A percentile compares a stretch with the other conserved stretches of the same genome.
phyloP scores from a whole-genome alignment of 805 yeast species.

The Starmerella stigmatis region DNA sequence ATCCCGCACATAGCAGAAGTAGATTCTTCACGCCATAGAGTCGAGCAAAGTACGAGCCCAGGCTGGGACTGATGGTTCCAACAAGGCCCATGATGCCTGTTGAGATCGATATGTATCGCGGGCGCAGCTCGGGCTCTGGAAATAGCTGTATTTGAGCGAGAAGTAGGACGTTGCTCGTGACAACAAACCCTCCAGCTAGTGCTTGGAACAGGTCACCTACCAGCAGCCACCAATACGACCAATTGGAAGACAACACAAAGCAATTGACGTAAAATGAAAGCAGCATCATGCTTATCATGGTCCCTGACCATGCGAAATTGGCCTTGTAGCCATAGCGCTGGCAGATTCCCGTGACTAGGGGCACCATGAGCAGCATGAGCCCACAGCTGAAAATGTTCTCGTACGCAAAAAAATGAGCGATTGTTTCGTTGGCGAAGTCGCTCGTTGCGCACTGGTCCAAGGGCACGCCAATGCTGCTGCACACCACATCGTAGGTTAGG shows the following conservation, averaged over 20 bases:
- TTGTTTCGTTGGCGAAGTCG: neutral
- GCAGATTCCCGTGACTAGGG: neutral
- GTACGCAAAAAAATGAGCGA: neutral
- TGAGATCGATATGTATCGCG: neutral
- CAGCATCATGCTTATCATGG: neutral
- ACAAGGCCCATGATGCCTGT: neutral
- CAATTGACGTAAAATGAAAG: neutral
- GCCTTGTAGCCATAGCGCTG: constrained; percentile 2
- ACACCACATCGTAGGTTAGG: neutral
- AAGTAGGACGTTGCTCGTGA: neutral
- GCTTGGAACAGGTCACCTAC: neutral
- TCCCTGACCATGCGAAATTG: neutral
- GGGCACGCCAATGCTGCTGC: neutral
- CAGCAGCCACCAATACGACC: neutral
- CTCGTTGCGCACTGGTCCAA: neutral
- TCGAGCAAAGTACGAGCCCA: neutral
- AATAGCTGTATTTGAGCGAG: neutral
- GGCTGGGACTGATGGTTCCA: neutral
- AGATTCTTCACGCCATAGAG: neutral
- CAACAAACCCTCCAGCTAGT: neutral
- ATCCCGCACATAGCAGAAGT: neutral
- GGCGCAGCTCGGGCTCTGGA: constrained; percentile 3
- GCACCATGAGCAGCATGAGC: neutral
- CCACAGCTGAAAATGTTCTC: neutral
- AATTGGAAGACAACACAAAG: neutral